These are phyloP conservation scores for Ceriops tagal DNA, from an alignment of 345 rosid genomes.

Conservation along the genomic window DNA sequence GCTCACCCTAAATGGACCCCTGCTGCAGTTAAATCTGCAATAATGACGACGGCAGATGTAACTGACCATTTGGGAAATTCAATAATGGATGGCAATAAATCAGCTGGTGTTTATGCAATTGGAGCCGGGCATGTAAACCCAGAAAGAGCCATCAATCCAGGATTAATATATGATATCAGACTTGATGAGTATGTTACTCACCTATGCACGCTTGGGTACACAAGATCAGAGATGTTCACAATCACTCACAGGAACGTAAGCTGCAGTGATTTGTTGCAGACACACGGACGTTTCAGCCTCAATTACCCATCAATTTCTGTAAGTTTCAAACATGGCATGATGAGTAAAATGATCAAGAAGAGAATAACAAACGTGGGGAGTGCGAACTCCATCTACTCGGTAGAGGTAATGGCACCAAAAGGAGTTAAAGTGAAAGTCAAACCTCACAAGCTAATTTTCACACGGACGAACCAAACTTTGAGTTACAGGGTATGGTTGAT, in stretches of 20 bases:
- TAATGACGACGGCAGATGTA: conserved; percentile 80
- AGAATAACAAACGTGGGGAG: conserved; percentile 72
- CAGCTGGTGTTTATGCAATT: conserved; percentile 55
- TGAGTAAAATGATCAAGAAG: conserved; percentile 47
- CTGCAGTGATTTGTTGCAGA: conserved; percentile 37
- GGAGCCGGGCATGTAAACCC: conserved; percentile 97
- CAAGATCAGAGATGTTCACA: conserved; percentile 55
- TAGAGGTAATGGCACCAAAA: conserved; percentile 58
- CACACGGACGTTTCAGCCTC: conserved; percentile 44
- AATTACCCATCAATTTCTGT: conserved; percentile 86
- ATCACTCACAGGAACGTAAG: conserved; percentile 71
- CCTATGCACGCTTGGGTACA: conserved; percentile 68
- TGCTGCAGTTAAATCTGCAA: conserved; percentile 81
- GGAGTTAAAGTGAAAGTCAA: conserved; percentile 53
- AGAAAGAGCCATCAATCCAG: conserved; percentile 66
- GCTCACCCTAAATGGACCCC: conserved; percentile 79
- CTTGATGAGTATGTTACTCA: conserved; percentile 74
- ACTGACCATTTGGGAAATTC: conserved; percentile 62
- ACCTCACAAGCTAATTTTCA: conserved; percentile 59
- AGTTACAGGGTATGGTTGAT: conserved; percentile 58
- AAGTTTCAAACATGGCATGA: conserved; percentile 53
- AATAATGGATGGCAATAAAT: conserved; percentile 63
- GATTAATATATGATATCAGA: conserved; percentile 66
- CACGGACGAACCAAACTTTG: conserved; percentile 44
- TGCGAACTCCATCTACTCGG: conserved; percentile 60